Evolutionary conservation across 2,329 filamentous ascomycete species (phyloP).

Genomic region (Gnomoniopsis sp.): DNA sequence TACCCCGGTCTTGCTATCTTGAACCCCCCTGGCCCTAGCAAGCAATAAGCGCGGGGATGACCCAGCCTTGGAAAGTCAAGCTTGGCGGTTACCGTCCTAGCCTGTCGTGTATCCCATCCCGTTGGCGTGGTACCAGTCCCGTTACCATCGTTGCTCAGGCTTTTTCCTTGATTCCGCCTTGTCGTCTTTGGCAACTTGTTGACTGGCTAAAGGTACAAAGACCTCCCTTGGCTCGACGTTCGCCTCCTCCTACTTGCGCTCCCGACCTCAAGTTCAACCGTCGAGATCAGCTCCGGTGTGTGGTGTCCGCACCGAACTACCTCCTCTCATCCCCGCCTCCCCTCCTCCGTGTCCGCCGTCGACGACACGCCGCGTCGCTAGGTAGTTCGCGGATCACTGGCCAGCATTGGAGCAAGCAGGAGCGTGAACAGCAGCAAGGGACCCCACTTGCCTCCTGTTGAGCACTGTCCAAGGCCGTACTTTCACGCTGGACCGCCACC

Average conservation of each 20-base stretch:
- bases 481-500: not conserved
- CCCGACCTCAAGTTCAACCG: slow-evolving; percentile 10
- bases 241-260: not conserved
- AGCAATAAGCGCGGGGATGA: slow-evolving; percentile 1
- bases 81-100: not conserved
- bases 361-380: not conserved
- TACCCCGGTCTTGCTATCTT: not conserved
- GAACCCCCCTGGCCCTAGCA: not conserved
- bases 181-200: not conserved
- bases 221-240: slow-evolving; percentile 11
- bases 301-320: not conserved
- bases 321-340: not conserved
- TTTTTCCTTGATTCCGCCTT: not conserved
- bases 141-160: not conserved
- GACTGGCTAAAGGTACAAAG: slow-evolving; percentile 4
- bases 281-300: slow-evolving; percentile 14
- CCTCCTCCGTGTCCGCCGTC: slow-evolving; percentile 4
- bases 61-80: slow-evolving; percentile 1
- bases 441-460: slow-evolving; percentile 11
- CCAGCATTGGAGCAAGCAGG: slow-evolving; percentile 2
- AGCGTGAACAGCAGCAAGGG: slow-evolving; percentile 8
- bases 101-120: not conserved
- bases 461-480: not conserved
- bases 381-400: not conserved
- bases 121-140: not conserved